These are phyloP conservation scores for Thelephora terrestris DNA, from an alignment of 1,284 basidiomycete genomes.

Conservation along the genomic window DNA sequence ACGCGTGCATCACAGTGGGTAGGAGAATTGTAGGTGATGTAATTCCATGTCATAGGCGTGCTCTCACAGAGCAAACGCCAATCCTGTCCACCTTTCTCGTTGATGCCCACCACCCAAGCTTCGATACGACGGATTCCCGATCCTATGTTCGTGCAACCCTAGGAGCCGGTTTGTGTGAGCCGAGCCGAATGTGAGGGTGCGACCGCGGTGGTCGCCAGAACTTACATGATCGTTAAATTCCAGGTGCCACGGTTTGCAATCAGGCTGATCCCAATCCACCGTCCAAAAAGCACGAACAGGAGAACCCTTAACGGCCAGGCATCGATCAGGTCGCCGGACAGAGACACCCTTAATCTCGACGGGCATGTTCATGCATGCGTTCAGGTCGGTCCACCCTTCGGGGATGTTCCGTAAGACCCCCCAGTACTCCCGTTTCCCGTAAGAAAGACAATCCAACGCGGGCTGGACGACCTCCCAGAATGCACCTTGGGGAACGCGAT, in stretches of 20 bases:
- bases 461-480: neutral
- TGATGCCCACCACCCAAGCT: no score
- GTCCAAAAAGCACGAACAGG: neutral
- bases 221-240: neutral
- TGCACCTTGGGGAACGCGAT: neutral
- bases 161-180: neutral
- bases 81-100: neutral
- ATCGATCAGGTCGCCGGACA: neutral
- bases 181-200: neutral
- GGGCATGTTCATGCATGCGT: neutral
- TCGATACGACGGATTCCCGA: no score
- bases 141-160: neutral
- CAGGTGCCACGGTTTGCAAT: neutral
- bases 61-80: neutral
- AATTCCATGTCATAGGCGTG: neutral
- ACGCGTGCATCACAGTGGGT: neutral
- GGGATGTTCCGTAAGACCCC: neutral
- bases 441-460: neutral
- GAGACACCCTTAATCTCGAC: neutral
- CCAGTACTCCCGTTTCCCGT: neutral
- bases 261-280: neutral
- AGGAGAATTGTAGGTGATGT: neutral
- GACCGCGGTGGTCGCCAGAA: neutral
- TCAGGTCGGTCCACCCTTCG: neutral
- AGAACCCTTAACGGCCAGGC: neutral